Conservation (phyloP, 73 alveolate species). For the Stentor roeselii region DNA sequence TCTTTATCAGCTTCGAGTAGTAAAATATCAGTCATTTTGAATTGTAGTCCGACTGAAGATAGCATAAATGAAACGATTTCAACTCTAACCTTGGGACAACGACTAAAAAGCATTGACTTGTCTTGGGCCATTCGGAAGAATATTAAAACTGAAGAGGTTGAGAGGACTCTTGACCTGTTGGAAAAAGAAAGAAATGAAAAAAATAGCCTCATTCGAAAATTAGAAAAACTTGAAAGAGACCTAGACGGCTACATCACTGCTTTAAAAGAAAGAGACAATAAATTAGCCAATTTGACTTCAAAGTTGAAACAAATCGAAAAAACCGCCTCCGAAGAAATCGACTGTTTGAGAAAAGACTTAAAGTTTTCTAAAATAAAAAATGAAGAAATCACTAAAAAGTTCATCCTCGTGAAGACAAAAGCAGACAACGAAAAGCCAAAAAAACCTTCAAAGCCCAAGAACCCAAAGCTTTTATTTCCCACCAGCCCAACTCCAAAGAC, state of each 20-base stretch:
- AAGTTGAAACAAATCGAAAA: conserved; percentile 13
- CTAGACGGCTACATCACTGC: not conserved
- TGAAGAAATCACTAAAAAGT: not conserved
- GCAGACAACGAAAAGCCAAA: too few species aligned
- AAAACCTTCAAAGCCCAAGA: too few species aligned
- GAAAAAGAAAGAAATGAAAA: conserved; percentile 31
- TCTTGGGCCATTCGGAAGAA: not conserved
- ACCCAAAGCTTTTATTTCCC: too few species aligned
- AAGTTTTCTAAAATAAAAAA: not conserved
- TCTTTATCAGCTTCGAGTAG: conserved; percentile 75
- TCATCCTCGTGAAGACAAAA: not conserved
- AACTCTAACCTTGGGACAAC: not conserved
- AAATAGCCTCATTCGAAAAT: not conserved
- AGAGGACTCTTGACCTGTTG: not conserved
- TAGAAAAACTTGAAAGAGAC: conserved; percentile 24
- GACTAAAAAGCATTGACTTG: conserved; percentile 1
- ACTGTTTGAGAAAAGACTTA: not conserved
- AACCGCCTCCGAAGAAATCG: not conserved
- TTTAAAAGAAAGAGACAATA: conserved; percentile 5
- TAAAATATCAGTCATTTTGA: not conserved
- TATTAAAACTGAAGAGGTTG: conserved; percentile 20
- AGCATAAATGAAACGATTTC: not conserved
- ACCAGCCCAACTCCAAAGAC: too few species aligned
- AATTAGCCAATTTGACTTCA: not conserved
- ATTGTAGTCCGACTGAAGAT: conserved; percentile 21